Evolutionary conservation across 495 filamentous ascomycete genomes (phyloP).

Genomic region (Usnea hakonensis): DNA sequence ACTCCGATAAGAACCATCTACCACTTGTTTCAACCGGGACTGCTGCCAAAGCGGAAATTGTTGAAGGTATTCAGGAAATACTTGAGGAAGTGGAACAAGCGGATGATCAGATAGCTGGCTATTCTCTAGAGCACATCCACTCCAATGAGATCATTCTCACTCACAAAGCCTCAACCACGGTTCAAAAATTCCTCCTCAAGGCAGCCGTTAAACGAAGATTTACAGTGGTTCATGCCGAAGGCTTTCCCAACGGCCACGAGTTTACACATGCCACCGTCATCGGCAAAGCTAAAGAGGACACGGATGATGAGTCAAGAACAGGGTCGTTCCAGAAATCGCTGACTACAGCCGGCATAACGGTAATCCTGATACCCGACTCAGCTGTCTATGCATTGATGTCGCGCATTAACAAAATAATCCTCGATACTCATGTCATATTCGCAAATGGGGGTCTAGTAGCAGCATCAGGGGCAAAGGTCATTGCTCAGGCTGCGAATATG

Average conservation of each 20-base stretch:
- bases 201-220: constrained; percentile 81
- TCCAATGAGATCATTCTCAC: constrained; percentile 84
- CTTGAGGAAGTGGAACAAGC: constrained; percentile 84
- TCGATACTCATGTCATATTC: constrained; percentile 76
- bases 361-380: constrained; percentile 74
- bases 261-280: constrained; percentile 52
- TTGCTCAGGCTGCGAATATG: constrained; percentile 73
- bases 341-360: constrained; percentile 64
- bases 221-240: constrained; percentile 73
- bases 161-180: constrained; percentile 68
- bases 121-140: constrained; percentile 83
- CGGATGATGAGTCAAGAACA: constrained; percentile 43
- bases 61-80: constrained; percentile 82
- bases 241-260: constrained; percentile 60
- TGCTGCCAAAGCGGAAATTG: constrained; percentile 59
- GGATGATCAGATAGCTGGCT: constrained; percentile 80
- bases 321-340: constrained; percentile 67
- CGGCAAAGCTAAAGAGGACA: constrained; percentile 35
- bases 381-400: constrained; percentile 88
- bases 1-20: constrained; percentile 33
- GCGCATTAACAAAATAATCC: constrained; percentile 85
- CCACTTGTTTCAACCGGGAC: constrained; percentile 16
- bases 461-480: constrained; percentile 65
- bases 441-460: constrained; percentile 79
- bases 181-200: constrained; percentile 77